Conservation (phyloP, 768 basidiomycete genomes). For the Sistotremastrum niveocremeum region DNA sequence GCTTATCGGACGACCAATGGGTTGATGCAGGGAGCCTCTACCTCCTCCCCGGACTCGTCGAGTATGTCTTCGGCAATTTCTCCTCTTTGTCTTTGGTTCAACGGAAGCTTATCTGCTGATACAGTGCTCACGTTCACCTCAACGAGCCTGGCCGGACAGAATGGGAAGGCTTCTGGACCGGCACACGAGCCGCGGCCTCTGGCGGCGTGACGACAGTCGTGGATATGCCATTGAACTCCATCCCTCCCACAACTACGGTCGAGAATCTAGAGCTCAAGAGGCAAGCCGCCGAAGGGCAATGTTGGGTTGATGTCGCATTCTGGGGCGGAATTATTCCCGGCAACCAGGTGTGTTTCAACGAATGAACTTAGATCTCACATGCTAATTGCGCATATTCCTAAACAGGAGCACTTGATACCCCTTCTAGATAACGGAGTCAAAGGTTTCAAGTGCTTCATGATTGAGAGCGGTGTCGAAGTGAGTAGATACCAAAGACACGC, state of each 20-base stretch:
- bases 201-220: slow-evolving; percentile 94
- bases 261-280: slow-evolving; percentile 61
- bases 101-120: not conserved
- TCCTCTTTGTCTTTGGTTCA: slow-evolving; percentile 1
- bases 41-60: slow-evolving; percentile 69
- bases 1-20: slow-evolving; percentile 21
- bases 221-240: slow-evolving; percentile 97
- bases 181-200: slow-evolving; percentile 80
- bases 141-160: slow-evolving; percentile 88
- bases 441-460: slow-evolving; percentile 96
- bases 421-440: slow-evolving; percentile 71
- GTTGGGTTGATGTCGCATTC: slow-evolving; percentile 73
- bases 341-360: slow-evolving; percentile 46
- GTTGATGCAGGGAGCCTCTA: slow-evolving; percentile 45
- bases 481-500: slow-evolving; percentile 7
- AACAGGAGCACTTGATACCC: slow-evolving; percentile 57
- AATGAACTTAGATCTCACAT: not conserved
- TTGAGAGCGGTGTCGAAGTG: slow-evolving; percentile 91
- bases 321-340: slow-evolving; percentile 94
- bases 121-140: slow-evolving; percentile 80
- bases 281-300: slow-evolving; percentile 55
- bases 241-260: slow-evolving; percentile 88
- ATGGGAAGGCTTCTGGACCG: slow-evolving; percentile 91
- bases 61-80: slow-evolving; percentile 32
- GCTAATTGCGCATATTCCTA: not conserved